Conservation (phyloP, 2,329 filamentous ascomycete genomes). For the Venturia oleaginea region DNA sequence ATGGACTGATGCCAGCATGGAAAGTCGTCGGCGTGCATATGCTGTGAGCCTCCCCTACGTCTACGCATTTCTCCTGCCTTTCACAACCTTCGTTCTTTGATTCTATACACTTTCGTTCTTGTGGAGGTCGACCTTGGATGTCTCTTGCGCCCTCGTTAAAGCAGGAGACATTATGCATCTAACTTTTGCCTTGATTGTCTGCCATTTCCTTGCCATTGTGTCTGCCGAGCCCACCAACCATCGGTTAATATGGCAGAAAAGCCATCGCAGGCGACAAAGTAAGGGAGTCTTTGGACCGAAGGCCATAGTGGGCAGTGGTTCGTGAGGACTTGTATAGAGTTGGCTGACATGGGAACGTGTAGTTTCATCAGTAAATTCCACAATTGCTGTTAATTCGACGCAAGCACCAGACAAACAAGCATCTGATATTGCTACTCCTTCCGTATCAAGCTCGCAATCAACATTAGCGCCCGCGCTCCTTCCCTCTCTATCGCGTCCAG, state of each 20-base stretch:
- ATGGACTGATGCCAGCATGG: background rate
- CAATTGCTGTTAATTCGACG: background rate
- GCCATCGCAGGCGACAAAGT: background rate
- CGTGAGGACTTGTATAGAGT: background rate
- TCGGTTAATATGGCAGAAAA: conserved; percentile 4
- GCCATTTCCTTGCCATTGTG: background rate
- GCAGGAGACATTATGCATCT: conserved; percentile 10
- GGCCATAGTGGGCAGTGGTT: background rate
- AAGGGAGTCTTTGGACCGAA: background rate
- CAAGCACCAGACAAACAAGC: background rate
- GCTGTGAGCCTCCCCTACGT: background rate
- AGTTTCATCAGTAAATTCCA: conserved; percentile 1
- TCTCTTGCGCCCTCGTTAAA: conserved; percentile 12
- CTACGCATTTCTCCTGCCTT: background rate
- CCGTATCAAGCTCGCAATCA: background rate
- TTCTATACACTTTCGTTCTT: background rate
- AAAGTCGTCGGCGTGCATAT: background rate
- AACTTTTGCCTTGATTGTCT: conserved; percentile 8
- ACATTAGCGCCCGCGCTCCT: conserved; percentile 7
- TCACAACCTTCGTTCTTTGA: conserved; percentile 3
- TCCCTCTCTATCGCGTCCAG: background rate
- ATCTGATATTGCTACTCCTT: background rate
- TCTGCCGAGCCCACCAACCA: background rate
- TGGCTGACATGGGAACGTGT: conserved; percentile 2
- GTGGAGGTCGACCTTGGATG: background rate